These are phyloP conservation scores for Parachlorella kessleri DNA, from an alignment of 139 green algal genomes.

Conservation along the genomic window DNA sequence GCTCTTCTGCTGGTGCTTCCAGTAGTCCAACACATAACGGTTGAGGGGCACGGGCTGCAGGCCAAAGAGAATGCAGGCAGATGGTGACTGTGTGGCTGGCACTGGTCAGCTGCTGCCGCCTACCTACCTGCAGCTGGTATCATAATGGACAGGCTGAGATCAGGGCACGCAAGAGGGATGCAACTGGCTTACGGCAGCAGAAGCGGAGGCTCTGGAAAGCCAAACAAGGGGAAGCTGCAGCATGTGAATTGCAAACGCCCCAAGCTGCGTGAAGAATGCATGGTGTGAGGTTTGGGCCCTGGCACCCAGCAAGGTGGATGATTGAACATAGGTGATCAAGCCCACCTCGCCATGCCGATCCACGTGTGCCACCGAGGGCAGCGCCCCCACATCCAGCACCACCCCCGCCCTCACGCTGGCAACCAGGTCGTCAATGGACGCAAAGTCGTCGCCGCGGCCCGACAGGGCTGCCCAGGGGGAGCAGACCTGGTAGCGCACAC, in stretches of 20 bases:
- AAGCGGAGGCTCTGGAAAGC: no score
- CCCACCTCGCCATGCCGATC: conserved; percentile 19
- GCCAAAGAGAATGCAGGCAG: conserved; percentile 13
- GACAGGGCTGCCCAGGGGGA: conserved; percentile 47
- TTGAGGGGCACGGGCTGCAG: conserved; percentile 35
- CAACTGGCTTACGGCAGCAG: no score
- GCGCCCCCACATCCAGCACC: conserved; percentile 16
- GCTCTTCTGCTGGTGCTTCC: conserved; percentile 38
- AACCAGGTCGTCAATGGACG: conserved; percentile 39
- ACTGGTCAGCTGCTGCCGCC: no score
- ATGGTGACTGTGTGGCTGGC: no score
- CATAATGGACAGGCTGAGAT: no score
- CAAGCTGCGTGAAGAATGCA: no score
- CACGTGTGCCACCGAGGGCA: conserved; percentile 18
- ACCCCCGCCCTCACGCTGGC: conserved; percentile 23
- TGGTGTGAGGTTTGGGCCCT: no score
- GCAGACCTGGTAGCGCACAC: conserved; percentile 11
- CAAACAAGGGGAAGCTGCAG: no score
- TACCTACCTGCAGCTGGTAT: no score
- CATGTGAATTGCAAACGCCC: no score
- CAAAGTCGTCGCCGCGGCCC: conserved; percentile 46
- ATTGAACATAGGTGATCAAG: no score
- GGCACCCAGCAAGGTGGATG: neutral
- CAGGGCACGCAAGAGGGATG: no score
- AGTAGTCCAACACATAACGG: conserved; percentile 55